Conservation (phyloP, 225 moss, liverwort and hornwort species). For the Thuidium tamariscinum region DNA sequence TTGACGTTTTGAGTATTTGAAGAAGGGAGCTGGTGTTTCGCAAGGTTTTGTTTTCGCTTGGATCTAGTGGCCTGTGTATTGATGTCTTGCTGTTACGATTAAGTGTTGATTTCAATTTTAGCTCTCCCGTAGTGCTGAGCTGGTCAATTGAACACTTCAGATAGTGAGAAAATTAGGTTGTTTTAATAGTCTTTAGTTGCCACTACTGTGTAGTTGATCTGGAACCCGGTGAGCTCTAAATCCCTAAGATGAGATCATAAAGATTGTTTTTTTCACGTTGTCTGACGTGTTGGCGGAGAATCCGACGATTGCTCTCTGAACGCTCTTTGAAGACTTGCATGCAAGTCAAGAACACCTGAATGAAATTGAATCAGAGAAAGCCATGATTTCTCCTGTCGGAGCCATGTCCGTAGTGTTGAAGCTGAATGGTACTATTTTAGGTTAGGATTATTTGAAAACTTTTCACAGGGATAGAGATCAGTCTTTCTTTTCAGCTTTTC, state of each 20-base stretch:
- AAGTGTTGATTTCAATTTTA: not conserved
- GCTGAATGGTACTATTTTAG: not conserved
- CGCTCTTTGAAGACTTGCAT: not conserved
- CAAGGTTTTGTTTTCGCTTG: not conserved
- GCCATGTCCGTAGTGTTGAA: not conserved
- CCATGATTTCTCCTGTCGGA: not conserved
- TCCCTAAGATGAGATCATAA: not conserved
- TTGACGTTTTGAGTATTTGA: not conserved
- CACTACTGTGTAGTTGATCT: not conserved
- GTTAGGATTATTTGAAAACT: not conserved
- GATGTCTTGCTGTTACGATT: not conserved
- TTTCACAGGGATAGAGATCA: not conserved
- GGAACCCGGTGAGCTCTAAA: not conserved
- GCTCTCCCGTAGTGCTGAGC: not conserved
- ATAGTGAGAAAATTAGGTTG: not conserved
- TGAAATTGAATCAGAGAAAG: not conserved
- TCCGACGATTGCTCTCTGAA: not conserved
- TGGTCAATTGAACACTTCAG: not conserved
- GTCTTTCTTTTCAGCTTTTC: not conserved
- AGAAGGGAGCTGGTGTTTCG: not conserved
- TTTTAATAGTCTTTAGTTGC: not conserved
- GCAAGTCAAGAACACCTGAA: not conserved
- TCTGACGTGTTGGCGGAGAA: not conserved
- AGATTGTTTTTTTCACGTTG: not conserved
- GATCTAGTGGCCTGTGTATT: not conserved